Evolutionary conservation across 2,329 filamentous ascomycete genomes (phyloP).

Genomic region (Penicillium brevicompactum): DNA sequence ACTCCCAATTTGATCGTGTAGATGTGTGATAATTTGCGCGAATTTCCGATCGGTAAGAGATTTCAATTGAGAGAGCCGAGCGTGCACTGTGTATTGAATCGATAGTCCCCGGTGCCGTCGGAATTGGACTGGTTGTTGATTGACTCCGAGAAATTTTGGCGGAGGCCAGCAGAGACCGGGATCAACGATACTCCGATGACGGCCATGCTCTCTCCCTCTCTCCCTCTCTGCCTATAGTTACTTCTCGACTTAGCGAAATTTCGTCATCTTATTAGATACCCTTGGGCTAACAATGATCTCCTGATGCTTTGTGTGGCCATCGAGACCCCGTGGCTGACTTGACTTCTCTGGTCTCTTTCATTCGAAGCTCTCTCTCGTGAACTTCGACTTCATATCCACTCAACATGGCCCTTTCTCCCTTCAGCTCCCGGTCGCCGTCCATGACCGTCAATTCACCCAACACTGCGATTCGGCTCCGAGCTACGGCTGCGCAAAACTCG

Average conservation of each 20-base stretch:
- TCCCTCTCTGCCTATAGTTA: not conserved
- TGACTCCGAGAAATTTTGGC: constrained; percentile 33
- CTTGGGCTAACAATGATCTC: constrained; percentile 6
- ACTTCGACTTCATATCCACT: not conserved
- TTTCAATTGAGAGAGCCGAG: not conserved
- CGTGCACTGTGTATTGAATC: not conserved
- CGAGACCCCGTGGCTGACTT: not conserved
- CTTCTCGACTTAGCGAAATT: not conserved
- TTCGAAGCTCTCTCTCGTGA: not conserved
- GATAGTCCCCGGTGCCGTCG: not conserved
- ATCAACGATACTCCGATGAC: constrained; percentile 35
- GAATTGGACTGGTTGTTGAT: constrained; percentile 12
- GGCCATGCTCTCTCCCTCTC: not conserved
- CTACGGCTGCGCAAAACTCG: constrained; percentile 35
- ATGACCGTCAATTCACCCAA: constrained; percentile 34
- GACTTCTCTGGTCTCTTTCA: not conserved
- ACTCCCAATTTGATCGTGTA: not conserved
- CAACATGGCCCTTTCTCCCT: constrained; percentile 48
- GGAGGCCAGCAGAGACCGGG: constrained; percentile 20
- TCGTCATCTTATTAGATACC: not conserved
- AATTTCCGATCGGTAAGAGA: not conserved
- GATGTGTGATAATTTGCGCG: not conserved
- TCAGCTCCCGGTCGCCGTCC: constrained; percentile 41
- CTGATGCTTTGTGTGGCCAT: not conserved
- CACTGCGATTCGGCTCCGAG: constrained; percentile 37